Evolutionary conservation across 305 asterid species (phyloP).

Genomic region (Fraxinus xanthoxyloides): DNA sequence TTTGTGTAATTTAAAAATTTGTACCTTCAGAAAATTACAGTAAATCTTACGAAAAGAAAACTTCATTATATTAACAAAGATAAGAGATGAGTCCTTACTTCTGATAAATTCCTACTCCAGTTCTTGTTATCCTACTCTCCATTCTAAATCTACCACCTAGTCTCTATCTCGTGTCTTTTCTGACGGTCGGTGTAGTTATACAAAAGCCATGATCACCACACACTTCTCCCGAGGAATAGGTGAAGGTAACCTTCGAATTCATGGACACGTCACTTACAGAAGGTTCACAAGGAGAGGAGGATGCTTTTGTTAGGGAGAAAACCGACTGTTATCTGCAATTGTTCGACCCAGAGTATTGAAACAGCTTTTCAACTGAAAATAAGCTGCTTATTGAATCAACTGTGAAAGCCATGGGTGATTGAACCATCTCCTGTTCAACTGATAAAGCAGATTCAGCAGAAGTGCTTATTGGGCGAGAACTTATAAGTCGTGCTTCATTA

Average conservation of each 20-base stretch:
- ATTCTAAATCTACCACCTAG: background rate
- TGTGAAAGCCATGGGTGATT: background rate
- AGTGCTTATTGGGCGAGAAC: background rate
- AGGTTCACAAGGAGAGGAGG: background rate
- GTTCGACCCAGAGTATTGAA: background rate
- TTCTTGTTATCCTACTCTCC: background rate
- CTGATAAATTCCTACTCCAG: background rate
- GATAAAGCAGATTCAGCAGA: constrained; percentile 5
- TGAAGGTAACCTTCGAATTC: constrained; percentile 24
- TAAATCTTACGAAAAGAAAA: background rate
- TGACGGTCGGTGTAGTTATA: background rate
- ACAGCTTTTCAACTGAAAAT: background rate
- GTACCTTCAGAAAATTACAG: background rate
- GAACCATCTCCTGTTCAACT: background rate
- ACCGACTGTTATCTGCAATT: background rate
- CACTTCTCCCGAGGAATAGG: constrained; percentile 13
- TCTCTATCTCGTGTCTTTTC: background rate
- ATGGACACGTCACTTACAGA: constrained; percentile 18
- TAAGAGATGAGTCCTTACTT: background rate
- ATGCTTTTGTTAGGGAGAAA: background rate
- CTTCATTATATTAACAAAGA: background rate
- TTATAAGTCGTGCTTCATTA: background rate
- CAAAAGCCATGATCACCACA: background rate
- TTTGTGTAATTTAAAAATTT: too few relatives aligned
- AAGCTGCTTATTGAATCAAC: background rate